These are phyloP conservation scores for Penicillium janthinellum DNA, from an alignment of 2,329 filamentous ascomycete species.

Conservation along the genomic window DNA sequence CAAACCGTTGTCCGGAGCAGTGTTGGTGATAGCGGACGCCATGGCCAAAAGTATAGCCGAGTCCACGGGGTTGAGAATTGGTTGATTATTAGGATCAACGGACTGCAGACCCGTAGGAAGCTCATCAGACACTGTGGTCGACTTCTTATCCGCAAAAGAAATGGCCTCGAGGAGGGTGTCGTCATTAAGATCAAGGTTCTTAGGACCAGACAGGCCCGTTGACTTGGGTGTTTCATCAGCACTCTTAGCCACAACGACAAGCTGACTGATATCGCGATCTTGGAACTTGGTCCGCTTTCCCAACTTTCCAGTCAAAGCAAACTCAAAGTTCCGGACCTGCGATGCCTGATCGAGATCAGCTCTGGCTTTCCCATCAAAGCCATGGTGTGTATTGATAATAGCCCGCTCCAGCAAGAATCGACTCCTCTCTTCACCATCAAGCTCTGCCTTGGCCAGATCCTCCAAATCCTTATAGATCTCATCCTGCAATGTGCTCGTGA, in stretches of 20 bases:
- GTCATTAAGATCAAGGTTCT: conserved; percentile 79
- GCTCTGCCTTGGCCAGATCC: conserved; percentile 48
- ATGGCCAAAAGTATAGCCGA: conserved; percentile 79
- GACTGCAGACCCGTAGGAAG: conserved; percentile 65
- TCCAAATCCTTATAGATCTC: conserved; percentile 62
- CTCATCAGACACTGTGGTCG: conserved; percentile 44
- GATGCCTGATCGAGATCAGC: conserved; percentile 71
- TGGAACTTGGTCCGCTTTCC: conserved; percentile 63
- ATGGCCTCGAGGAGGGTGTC: conserved; percentile 91
- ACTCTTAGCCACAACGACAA: conserved; percentile 88
- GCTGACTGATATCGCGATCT: conserved; percentile 66
- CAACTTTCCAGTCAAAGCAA: conserved; percentile 80
- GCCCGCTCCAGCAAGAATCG: conserved; percentile 80
- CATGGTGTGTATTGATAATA: conserved; percentile 80
- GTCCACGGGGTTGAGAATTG: conserved; percentile 77
- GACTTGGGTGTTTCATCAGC: conserved; percentile 40
- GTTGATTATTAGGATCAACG: conserved; percentile 77
- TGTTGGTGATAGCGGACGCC: conserved; percentile 88
- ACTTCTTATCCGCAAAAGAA: conserved; percentile 64
- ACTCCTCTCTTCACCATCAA: conserved; percentile 56
- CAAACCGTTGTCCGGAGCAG: conserved; percentile 77
- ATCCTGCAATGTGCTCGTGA: conserved; percentile 61
- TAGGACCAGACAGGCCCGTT: conserved; percentile 53
- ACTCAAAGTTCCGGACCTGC: conserved; percentile 69
- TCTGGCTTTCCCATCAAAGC: conserved; percentile 73